phyloP scores from a whole-genome alignment of 1,139 yeast genomes.

The Insectozyma bohioensis region DNA sequence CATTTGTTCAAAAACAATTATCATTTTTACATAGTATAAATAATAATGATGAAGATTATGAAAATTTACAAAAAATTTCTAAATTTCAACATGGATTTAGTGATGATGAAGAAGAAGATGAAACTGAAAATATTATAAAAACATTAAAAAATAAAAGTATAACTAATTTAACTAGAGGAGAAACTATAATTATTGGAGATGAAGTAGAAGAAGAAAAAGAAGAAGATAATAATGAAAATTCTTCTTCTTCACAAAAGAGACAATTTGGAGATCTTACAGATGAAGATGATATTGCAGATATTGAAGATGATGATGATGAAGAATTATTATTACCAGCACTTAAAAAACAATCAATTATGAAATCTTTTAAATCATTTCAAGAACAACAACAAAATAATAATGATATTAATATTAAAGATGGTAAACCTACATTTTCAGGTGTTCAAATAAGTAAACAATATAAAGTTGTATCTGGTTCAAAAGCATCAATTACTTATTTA shows the following conservation, averaged over 20 bases:
- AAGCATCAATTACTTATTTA: constrained; percentile 59
- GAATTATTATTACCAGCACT: constrained; percentile 38
- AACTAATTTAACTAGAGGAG: constrained; percentile 25
- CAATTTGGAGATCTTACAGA: constrained; percentile 15
- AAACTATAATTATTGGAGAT: constrained; percentile 17
- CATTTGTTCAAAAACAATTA: constrained; percentile 61
- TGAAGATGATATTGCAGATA: constrained; percentile 12
- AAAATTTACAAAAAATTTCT: constrained; percentile 32
- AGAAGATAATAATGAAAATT: constrained; percentile 5
- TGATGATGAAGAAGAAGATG: constrained; percentile 32
- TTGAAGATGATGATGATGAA: constrained; percentile 32
- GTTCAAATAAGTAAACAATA: constrained; percentile 58
- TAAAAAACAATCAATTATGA: constrained; percentile 49
- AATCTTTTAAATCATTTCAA: constrained; percentile 44
- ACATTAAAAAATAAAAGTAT: constrained; percentile 49
- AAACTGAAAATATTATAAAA: constrained; percentile 48
- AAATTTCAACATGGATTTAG: constrained; percentile 36
- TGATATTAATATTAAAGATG: constrained; percentile 36
- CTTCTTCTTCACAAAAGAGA: constrained; percentile 17
- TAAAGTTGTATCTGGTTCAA: constrained; percentile 56
- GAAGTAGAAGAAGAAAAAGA: constrained; percentile 12
- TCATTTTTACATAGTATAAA: constrained; percentile 54
- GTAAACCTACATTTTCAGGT: constrained; percentile 42
- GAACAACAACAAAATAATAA: constrained; percentile 38
- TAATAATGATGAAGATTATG: constrained; percentile 35